phyloP scores from a whole-genome alignment of 441 rosid genomes.

The Syzygium syzygioides region DNA sequence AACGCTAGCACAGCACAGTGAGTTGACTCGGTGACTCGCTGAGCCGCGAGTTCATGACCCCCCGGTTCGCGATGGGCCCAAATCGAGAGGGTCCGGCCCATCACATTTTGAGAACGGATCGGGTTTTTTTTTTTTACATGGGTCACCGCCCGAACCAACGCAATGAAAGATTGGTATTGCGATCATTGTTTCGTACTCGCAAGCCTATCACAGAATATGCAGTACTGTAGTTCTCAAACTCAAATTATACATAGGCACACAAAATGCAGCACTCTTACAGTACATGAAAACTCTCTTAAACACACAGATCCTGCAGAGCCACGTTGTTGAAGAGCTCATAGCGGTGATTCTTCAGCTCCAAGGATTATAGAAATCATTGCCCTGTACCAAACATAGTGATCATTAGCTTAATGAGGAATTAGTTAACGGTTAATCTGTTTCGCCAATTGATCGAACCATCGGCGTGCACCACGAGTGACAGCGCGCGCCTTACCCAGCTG shows the following conservation, averaged over 20 bases:
- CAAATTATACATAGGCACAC: not conserved
- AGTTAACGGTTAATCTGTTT: not conserved
- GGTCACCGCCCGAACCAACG: not conserved
- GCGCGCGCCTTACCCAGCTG: not conserved
- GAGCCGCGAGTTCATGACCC: not conserved
- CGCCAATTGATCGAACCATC: not conserved
- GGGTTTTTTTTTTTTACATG: not conserved
- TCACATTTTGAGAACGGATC: not conserved
- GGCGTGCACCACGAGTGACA: fast-evolving
- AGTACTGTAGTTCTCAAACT: not conserved
- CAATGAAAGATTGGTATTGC: not conserved
- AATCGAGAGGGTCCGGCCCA: not conserved
- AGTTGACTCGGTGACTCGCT: not conserved
- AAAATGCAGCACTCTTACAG: not conserved
- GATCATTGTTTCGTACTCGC: not conserved
- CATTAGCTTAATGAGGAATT: not conserved
- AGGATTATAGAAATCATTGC: not conserved
- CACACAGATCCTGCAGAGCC: not conserved
- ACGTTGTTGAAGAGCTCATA: not conserved
- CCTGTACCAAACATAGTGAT: not conserved
- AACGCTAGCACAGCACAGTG: not conserved
- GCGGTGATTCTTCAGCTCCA: not conserved
- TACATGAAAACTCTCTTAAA: not conserved
- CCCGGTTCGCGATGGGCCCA: not conserved
- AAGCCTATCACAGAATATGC: not conserved